These are phyloP conservation scores for Diplodia seriata DNA, from an alignment of 2,329 filamentous ascomycete species.

Conservation along the genomic window DNA sequence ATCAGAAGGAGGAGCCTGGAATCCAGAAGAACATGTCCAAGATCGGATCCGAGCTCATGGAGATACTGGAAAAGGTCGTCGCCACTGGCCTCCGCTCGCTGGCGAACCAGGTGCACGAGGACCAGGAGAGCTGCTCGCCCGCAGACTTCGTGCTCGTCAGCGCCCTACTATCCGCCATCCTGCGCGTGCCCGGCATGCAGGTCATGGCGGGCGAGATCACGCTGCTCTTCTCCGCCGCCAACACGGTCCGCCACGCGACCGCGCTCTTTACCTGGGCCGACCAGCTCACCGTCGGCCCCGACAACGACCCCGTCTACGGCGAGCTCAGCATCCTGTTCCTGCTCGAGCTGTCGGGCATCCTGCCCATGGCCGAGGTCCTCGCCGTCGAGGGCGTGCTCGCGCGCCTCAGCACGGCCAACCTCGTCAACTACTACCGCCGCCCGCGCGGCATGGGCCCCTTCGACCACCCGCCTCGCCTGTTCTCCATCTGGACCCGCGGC, in stretches of 20 bases:
- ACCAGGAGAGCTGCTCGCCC: slow-evolving; percentile 68
- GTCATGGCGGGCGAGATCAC: slow-evolving; percentile 62
- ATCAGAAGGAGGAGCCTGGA: slow-evolving; percentile 13
- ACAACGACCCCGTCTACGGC: slow-evolving; percentile 88
- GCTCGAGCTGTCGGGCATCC: slow-evolving; percentile 82
- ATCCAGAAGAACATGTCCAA: slow-evolving; percentile 39
- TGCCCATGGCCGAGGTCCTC: slow-evolving; percentile 83
- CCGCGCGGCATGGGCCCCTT: slow-evolving; percentile 77
- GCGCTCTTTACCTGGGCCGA: slow-evolving; percentile 95
- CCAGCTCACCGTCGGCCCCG: slow-evolving; percentile 67
- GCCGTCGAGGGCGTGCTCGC: slow-evolving; percentile 85
- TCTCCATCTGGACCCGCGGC: slow-evolving; percentile 88
- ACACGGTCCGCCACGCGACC: slow-evolving; percentile 79
- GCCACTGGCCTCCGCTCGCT: slow-evolving; percentile 82
- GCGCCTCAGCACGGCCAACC: slow-evolving; percentile 77
- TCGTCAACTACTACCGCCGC: slow-evolving; percentile 77
- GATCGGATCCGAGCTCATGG: slow-evolving; percentile 63
- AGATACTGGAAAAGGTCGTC: slow-evolving; percentile 80
- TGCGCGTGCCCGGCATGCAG: slow-evolving; percentile 77
- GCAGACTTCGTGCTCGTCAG: slow-evolving; percentile 88
- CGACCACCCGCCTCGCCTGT: slow-evolving; percentile 76
- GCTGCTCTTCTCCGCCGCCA: slow-evolving; percentile 62
- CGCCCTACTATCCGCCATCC: slow-evolving; percentile 82
- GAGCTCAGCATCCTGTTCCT: slow-evolving; percentile 90
- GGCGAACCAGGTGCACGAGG: slow-evolving; percentile 81